Evolutionary conservation across 306 rosid species (phyloP), one percentile per base, ranked within the genome.

Genomic region (Hippophae rhamnoides): DNA sequence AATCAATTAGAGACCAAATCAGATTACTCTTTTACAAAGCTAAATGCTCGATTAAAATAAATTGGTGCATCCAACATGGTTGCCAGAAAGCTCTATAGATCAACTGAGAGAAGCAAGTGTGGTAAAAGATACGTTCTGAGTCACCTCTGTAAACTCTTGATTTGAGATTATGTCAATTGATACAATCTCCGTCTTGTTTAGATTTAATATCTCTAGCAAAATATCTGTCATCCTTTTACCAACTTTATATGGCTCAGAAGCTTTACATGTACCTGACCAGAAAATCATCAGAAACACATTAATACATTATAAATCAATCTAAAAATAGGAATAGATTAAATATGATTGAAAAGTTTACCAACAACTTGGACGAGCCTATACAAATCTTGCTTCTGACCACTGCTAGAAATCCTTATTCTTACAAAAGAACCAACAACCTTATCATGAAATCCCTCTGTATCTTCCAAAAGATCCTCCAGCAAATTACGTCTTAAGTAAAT

Each of bases 101-200:
- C n/a, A 0, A 41, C 3, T 56, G 10, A 47, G 48, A 52, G 47
- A 48, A 10, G 49, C 46, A 9, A 49, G 62, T 13, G 27, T 6
- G 54, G 44, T 9, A 45, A 58, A 43, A 42, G 55, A n/a, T 59
- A n/a, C 40, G 41, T 56, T 65, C 60, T 67, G 63, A 76, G 80
- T 77, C 78, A 90, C 99, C 99, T 93, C 97, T 8, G 97, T 84
- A 73, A 93, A 93, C 73, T 93, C 99, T 80, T 93, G 99, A 77
- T 93, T 93, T 62, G 99, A 93, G 84, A 93, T 93, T 51, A 93
- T 86, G 77, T 89, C 99, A 66, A 79, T 78, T 12, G 99, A 78
- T 62, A 93, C 74, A 62, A 86, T 78, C 87, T 93, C 99, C 66
- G 84, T 89, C 89, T 93, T 93, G 89, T 86, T 86, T 76, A 93